Percentiles rank a stretch among this genome's conserved stretches.
These are phyloP conservation scores for Vigna radiata DNA, from an alignment of 306 rosid genomes.

Conservation along the genomic window DNA sequence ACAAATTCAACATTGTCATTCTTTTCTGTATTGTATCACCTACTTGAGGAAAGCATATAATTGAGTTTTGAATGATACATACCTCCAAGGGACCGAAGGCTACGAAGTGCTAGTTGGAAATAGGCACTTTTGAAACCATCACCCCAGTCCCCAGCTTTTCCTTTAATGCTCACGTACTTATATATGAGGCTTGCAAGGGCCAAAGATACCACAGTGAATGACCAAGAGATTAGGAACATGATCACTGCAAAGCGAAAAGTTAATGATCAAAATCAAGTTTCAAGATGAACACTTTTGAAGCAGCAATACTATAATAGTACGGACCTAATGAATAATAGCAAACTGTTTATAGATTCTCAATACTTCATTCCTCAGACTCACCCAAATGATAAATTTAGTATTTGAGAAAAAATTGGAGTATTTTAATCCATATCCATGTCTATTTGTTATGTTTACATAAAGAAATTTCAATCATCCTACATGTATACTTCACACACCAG, in stretches of 20 bases:
- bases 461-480: slow-evolving; percentile 5
- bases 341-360: slow-evolving; percentile 2
- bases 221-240: slow-evolving; percentile 99
- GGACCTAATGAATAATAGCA: slow-evolving; percentile 31
- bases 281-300: slow-evolving; percentile 7
- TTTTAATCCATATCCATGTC: slow-evolving; percentile 14
- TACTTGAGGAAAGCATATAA: slow-evolving; percentile 16
- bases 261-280: slow-evolving; percentile 31
- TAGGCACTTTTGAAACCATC: slow-evolving; percentile 99
- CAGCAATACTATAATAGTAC: slow-evolving; percentile 19
- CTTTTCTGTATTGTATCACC: slow-evolving; percentile 9
- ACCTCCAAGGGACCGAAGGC: slow-evolving; percentile 99
- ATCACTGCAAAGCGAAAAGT: slow-evolving; percentile 74
- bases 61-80: slow-evolving; percentile 40
- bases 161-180: slow-evolving; percentile 92
- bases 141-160: slow-evolving; percentile 99
- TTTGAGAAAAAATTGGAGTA: not conserved
- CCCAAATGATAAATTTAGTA: not conserved
- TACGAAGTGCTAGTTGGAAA: slow-evolving; percentile 97
- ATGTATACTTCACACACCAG: not conserved
- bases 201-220: slow-evolving; percentile 91
- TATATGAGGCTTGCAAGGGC: slow-evolving; percentile 98
- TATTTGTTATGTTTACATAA: slow-evolving; percentile 16
- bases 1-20: slow-evolving; percentile 17
- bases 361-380: not conserved